phyloP scores from a whole-genome alignment of 768 basidiomycete genomes.

The Boletellus ananas region DNA sequence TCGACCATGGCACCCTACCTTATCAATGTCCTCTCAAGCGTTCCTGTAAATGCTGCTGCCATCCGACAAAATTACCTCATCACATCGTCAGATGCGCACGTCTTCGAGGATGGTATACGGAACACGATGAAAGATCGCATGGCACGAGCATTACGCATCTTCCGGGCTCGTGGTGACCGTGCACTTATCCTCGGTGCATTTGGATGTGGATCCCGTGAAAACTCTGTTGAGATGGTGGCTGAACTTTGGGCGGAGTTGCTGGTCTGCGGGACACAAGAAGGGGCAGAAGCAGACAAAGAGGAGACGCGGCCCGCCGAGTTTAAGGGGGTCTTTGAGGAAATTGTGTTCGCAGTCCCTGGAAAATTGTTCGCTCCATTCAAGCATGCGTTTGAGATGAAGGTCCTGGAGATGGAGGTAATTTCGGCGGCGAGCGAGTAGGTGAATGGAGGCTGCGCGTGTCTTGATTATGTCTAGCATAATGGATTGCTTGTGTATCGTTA shows the following conservation, averaged over 20 bases:
- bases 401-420: conserved; percentile 36
- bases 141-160: conserved; percentile 43
- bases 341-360: conserved; percentile 43
- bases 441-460: background rate
- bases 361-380: conserved; percentile 36
- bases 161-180: conserved; percentile 38
- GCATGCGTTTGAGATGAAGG: conserved; percentile 37
- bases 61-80: conserved; percentile 38
- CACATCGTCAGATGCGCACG: conserved; percentile 29
- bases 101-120: conserved; percentile 39
- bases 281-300: conserved; percentile 15
- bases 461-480: background rate
- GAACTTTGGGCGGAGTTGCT: conserved; percentile 46
- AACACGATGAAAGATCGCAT: conserved; percentile 46
- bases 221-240: conserved; percentile 40
- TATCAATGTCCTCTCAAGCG: conserved; percentile 39
- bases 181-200: conserved; percentile 43
- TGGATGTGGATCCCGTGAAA: conserved; percentile 42
- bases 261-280: conserved; percentile 31
- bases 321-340: conserved; percentile 37
- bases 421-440: conserved; percentile 25
- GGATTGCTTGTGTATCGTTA: background rate
- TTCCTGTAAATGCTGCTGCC: conserved; percentile 42
- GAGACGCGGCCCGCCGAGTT: conserved; percentile 31
- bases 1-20: conserved; percentile 38